These are phyloP conservation scores for Fusarium clavum DNA, from an alignment of 2,329 filamentous ascomycete species.

Conservation along the genomic window DNA sequence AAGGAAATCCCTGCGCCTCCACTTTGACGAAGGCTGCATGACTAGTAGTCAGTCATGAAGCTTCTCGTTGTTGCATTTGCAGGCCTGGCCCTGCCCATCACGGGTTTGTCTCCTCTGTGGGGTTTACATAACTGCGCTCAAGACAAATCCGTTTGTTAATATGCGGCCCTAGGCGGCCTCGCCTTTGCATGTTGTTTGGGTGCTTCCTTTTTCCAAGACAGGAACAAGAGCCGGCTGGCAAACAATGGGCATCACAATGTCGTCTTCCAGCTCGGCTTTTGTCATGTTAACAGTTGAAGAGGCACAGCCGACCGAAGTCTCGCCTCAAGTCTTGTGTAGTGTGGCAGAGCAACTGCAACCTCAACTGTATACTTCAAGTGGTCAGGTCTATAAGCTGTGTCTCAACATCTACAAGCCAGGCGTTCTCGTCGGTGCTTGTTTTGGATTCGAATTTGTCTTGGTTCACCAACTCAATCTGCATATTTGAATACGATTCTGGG, in stretches of 20 bases:
- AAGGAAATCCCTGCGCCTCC: conserved; percentile 15
- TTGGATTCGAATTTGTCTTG: conserved; percentile 20
- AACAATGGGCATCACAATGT: conserved; percentile 12
- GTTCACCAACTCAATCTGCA: conserved; percentile 15
- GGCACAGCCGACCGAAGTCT: conserved; percentile 20
- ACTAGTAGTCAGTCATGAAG: neutral
- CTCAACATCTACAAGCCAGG: conserved; percentile 3
- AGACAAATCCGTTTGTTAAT: conserved; percentile 31
- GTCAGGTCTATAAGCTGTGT: conserved; percentile 6
- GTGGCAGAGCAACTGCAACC: conserved; percentile 15
- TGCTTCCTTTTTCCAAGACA: conserved; percentile 18
- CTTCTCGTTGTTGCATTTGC: conserved; percentile 28
- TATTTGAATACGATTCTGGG: conserved; percentile 30
- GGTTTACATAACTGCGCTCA: conserved; percentile 2
- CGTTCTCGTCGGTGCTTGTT: conserved; percentile 19
- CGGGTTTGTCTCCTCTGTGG: conserved; percentile 28
- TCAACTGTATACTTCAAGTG: conserved; percentile 7
- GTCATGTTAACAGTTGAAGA: conserved; percentile 2
- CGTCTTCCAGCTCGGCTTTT: conserved; percentile 14
- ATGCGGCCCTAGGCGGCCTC: conserved; percentile 4
- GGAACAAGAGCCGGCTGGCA: conserved; percentile 29
- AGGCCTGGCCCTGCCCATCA: conserved; percentile 34
- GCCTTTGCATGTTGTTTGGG: conserved; percentile 4
- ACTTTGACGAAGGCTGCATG: conserved; percentile 6
- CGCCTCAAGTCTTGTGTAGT: conserved; percentile 23